phyloP scores from a whole-genome alignment of 2,329 filamentous ascomycete genomes.

The Xylaria sp. region DNA sequence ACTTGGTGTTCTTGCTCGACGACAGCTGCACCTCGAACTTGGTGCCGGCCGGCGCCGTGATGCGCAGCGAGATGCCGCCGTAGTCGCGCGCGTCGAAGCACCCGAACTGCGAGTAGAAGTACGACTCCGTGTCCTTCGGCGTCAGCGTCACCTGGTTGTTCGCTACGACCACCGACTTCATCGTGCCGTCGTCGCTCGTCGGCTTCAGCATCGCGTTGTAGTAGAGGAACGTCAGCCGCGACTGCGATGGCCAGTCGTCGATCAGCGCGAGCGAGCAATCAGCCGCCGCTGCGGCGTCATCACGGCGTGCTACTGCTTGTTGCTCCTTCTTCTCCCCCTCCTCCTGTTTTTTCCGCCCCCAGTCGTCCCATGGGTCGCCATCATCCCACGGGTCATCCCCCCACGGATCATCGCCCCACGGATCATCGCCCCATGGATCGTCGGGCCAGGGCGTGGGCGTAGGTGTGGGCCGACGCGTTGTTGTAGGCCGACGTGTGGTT shows the following conservation, averaged over 20 bases:
- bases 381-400: no score
- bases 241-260: constrained; percentile 72
- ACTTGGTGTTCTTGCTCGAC: constrained; percentile 54
- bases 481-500: no score
- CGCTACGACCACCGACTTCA: constrained; percentile 65
- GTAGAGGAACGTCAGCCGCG: constrained; percentile 68
- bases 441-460: constrained; percentile 3
- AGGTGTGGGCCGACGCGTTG: no score
- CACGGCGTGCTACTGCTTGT: constrained; percentile 27
- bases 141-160: constrained; percentile 64
- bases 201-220: constrained; percentile 69
- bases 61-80: constrained; percentile 66
- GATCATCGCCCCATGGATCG: not conserved
- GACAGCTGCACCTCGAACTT: constrained; percentile 64
- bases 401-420: no score
- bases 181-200: constrained; percentile 67
- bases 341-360: not conserved
- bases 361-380: no score
- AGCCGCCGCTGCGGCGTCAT: not conserved
- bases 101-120: constrained; percentile 68
- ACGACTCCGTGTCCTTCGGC: constrained; percentile 60
- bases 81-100: constrained; percentile 64
- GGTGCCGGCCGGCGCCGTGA: constrained; percentile 64
- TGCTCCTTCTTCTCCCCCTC: constrained; percentile 21
- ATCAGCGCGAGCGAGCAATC: constrained; percentile 59